Evolutionary conservation across 352 stramenopile genomes (phyloP).

Genomic region (Peronosclerospora sorghi): DNA sequence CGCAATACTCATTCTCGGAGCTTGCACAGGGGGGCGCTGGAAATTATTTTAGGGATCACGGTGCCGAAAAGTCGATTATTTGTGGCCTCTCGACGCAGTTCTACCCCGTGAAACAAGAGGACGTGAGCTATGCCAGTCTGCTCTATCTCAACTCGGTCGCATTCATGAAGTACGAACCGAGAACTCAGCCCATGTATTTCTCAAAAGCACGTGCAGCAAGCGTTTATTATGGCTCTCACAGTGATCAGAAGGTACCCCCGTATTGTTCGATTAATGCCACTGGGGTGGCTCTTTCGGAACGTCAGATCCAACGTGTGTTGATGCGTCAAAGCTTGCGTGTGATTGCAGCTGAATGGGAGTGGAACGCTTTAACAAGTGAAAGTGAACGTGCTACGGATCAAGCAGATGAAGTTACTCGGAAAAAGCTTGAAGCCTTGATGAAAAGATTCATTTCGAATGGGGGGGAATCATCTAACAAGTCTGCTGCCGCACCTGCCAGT

Average conservation of each 20-base stretch:
- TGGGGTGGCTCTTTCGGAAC: slow-evolving; percentile 22
- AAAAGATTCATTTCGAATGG: slow-evolving; percentile 4
- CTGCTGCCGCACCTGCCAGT: not conserved
- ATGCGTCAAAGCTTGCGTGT: slow-evolving; percentile 35
- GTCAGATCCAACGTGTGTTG: slow-evolving; percentile 28
- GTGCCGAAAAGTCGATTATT: slow-evolving; percentile 23
- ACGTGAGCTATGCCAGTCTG: slow-evolving; percentile 14
- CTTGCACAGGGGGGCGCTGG: slow-evolving; percentile 47
- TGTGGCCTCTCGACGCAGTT: slow-evolving; percentile 54
- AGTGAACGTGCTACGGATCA: slow-evolving; percentile 11
- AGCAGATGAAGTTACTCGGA: slow-evolving; percentile 8
- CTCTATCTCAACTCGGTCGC: slow-evolving; percentile 67
- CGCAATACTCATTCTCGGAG: slow-evolving; percentile 55
- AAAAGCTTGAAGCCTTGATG: slow-evolving; percentile 15
- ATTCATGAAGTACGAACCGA: slow-evolving; percentile 34
- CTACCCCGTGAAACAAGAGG: slow-evolving; percentile 25
- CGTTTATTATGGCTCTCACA: slow-evolving; percentile 38
- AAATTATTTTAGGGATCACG: slow-evolving; percentile 23
- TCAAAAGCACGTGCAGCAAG: slow-evolving; percentile 33
- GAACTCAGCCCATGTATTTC: slow-evolving; percentile 37
- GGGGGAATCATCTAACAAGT: slow-evolving; percentile 6
- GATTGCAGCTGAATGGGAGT: slow-evolving; percentile 13
- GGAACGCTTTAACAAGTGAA: slow-evolving; percentile 10
- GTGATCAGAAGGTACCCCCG: slow-evolving; percentile 26
- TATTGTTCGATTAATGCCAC: slow-evolving; percentile 52